Percentiles rank a stretch among this genome's conserved stretches.
Conservation (phyloP, 2,329 filamentous ascomycete genomes). For the Pseudogymnoascus sp. region DNA sequence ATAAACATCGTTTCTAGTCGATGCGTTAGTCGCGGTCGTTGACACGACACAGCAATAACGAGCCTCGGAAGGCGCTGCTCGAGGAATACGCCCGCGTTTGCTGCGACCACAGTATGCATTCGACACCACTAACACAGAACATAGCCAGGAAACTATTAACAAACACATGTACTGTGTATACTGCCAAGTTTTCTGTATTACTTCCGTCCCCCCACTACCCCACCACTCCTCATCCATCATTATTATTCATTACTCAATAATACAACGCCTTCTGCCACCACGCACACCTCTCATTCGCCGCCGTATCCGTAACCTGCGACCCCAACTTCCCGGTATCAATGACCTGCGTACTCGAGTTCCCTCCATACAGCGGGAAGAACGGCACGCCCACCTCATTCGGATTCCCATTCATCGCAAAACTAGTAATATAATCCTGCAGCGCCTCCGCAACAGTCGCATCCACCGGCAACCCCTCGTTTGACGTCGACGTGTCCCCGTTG, state of each 20-base stretch:
- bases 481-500: slow-evolving; percentile 29
- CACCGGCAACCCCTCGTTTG: slow-evolving; percentile 21
- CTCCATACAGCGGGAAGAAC: slow-evolving; percentile 21
- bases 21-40: neutral
- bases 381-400: slow-evolving; percentile 23
- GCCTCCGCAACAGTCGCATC: slow-evolving; percentile 27
- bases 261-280: slow-evolving; percentile 28
- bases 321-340: slow-evolving; percentile 17
- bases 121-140: too few species aligned
- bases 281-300: slow-evolving; percentile 28
- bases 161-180: too few species aligned
- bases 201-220: neutral
- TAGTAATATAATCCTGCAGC: slow-evolving; percentile 32
- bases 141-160: too few species aligned
- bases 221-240: neutral
- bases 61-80: too few species aligned
- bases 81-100: too few species aligned
- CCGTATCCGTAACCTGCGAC: slow-evolving; percentile 16
- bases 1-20: neutral
- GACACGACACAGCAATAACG: too few species aligned
- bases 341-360: slow-evolving; percentile 13
- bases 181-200: neutral
- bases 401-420: slow-evolving; percentile 28
- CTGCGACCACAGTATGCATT: too few species aligned
- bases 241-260: slow-evolving; percentile 8